Conservation (phyloP, 2,329 filamentous ascomycete species). For the Lasiodiplodia citricola region DNA sequence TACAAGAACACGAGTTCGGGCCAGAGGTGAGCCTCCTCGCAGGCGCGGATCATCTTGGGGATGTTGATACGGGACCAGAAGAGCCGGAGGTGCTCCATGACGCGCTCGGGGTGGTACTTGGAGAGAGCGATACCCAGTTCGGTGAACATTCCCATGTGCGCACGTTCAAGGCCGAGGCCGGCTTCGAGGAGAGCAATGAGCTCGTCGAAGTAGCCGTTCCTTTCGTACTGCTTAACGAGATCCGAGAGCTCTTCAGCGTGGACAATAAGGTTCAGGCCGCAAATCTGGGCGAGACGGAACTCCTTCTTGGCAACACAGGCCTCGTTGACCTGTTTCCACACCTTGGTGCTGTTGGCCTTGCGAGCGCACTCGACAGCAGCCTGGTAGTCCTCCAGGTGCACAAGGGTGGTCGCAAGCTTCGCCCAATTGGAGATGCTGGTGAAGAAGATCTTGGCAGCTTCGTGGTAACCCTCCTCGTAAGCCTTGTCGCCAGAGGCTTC, state of each 20-base stretch:
- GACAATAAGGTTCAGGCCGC: slow-evolving; percentile 95
- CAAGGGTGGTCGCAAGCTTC: slow-evolving; percentile 94
- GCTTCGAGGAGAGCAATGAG: slow-evolving; percentile 93
- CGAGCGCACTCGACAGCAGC: slow-evolving; percentile 95
- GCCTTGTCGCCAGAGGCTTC: slow-evolving; percentile 98
- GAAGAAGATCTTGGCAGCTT: slow-evolving; percentile 99
- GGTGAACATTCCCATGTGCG: slow-evolving; percentile 96
- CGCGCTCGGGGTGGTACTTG: slow-evolving; percentile 91
- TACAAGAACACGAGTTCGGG: slow-evolving; percentile 98
- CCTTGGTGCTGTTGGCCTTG: slow-evolving; percentile 98
- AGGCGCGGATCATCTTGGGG: slow-evolving; percentile 92
- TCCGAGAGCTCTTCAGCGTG: slow-evolving; percentile 94
- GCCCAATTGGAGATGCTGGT: slow-evolving; percentile 99
- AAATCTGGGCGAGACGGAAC: slow-evolving; percentile 98
- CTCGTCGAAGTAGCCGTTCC: slow-evolving; percentile 97
- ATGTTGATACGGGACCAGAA: slow-evolving; percentile 99
- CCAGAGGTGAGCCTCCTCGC: slow-evolving; percentile 95
- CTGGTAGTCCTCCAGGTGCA: slow-evolving; percentile 97
- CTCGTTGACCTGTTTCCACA: slow-evolving; percentile 98
- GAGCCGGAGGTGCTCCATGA: slow-evolving; percentile 98
- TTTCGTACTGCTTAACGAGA: slow-evolving; percentile 95
- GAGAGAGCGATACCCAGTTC: slow-evolving; percentile 88
- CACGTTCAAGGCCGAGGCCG: slow-evolving; percentile 73
- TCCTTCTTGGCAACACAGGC: slow-evolving; percentile 98
- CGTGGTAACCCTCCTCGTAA: slow-evolving; percentile 89